phyloP scores from a whole-genome alignment of 371 early-diverging fungal genomes.

The Capillidium heterosporum region DNA sequence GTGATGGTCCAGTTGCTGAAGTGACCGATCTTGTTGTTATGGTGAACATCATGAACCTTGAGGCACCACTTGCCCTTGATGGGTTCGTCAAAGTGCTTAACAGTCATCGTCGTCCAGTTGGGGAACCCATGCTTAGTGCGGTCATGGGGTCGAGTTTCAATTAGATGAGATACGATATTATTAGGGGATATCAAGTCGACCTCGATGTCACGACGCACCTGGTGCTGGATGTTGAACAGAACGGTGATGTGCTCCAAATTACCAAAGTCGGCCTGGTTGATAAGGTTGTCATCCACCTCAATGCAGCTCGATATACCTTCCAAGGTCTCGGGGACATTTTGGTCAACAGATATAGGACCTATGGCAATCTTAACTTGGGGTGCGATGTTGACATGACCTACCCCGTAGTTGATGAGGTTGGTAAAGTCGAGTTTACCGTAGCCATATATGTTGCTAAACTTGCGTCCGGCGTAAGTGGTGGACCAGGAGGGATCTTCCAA shows the following conservation, averaged over 20 bases:
- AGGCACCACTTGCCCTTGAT: background rate
- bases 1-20: conserved; percentile 43
- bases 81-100: conserved; percentile 88
- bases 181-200: conserved; percentile 56
- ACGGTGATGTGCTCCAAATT: conserved; percentile 76
- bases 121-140: conserved; percentile 43
- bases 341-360: conserved; percentile 17
- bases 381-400: conserved; percentile 34
- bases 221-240: conserved; percentile 60
- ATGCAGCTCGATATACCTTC: conserved; percentile 18
- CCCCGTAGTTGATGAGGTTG: conserved; percentile 60
- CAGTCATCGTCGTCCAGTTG: conserved; percentile 90
- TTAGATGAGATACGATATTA: conserved; percentile 42
- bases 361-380: conserved; percentile 35
- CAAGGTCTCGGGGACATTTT: conserved; percentile 31
- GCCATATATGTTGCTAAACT: conserved; percentile 76
- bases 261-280: conserved; percentile 24
- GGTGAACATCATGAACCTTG: background rate
- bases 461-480: conserved; percentile 32
- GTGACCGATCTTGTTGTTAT: conserved; percentile 46
- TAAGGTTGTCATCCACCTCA: conserved; percentile 19
- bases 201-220: conserved; percentile 60
- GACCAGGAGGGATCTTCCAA: conserved; percentile 39
- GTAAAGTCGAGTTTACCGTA: conserved; percentile 82
- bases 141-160: conserved; percentile 44